Conservation (phyloP, 306 rosid genomes). For the Coriaria nepalensis region DNA sequence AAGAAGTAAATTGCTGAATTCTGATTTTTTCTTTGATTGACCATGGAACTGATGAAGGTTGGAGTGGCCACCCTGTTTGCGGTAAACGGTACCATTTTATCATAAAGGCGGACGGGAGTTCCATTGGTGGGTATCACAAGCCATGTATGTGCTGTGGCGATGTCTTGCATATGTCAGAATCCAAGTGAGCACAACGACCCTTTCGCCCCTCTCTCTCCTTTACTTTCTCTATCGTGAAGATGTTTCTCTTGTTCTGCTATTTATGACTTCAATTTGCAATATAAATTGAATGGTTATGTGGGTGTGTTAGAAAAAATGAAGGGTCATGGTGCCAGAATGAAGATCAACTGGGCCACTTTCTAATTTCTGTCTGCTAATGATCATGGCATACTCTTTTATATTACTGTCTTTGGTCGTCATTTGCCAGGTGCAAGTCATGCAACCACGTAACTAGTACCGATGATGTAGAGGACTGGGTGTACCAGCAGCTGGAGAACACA, state of each 20-base stretch:
- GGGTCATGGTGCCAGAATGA: too few species aligned
- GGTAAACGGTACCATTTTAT: slow-evolving; percentile 87
- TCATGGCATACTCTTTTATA: background rate
- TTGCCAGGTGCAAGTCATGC: slow-evolving; percentile 88
- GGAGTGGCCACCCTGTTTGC: slow-evolving; percentile 96
- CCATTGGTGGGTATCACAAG: slow-evolving; percentile 92
- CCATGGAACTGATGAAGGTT: slow-evolving; percentile 52
- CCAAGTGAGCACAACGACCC: slow-evolving; percentile 55
- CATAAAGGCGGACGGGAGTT: slow-evolving; percentile 76
- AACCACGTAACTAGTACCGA: slow-evolving; percentile 72
- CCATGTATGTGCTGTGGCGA: slow-evolving; percentile 99
- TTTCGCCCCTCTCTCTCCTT: background rate
- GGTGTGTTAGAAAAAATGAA: too few species aligned
- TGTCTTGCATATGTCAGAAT: slow-evolving; percentile 76
- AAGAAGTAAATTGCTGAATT: background rate
- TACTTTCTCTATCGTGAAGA: background rate
- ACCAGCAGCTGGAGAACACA: slow-evolving; percentile 75
- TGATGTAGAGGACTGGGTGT: slow-evolving; percentile 91
- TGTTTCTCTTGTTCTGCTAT: background rate
- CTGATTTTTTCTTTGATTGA: slow-evolving; percentile 1
- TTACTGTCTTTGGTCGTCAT: slow-evolving; percentile 3
- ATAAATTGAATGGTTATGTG: too few species aligned
- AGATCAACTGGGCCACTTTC: too few species aligned
- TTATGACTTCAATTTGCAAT: background rate
- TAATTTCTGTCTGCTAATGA: too few species aligned